A percentile compares a stretch with the other conserved stretches of the same genome.
These are phyloP conservation scores for Monilinia laxa DNA, from an alignment of 2,329 filamentous ascomycete genomes.

Conservation along the genomic window DNA sequence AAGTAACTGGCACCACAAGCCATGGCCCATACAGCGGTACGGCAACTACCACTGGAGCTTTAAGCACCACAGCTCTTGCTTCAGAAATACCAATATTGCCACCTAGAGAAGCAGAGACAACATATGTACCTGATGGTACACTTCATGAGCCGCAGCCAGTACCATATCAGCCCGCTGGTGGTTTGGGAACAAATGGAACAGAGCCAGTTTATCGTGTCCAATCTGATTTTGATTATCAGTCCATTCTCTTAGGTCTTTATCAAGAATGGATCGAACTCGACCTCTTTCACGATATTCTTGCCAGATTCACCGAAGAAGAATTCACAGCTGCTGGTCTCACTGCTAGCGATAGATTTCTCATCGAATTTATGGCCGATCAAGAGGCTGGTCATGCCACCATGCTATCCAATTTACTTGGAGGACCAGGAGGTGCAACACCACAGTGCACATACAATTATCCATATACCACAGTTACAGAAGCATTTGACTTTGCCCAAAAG, in stretches of 20 bases:
- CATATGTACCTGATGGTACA: conserved; percentile 69
- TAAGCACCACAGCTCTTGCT: conserved; percentile 57
- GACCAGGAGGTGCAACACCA: conserved; percentile 56
- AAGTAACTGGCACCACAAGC: conserved; percentile 58
- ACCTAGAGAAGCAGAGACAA: conserved; percentile 61
- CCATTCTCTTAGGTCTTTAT: conserved; percentile 68
- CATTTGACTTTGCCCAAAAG: conserved; percentile 81
- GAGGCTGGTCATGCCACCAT: conserved; percentile 77
- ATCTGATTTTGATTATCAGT: conserved; percentile 82
- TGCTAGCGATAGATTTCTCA: conserved; percentile 66
- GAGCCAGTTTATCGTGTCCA: conserved; percentile 64
- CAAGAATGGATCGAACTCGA: conserved; percentile 86
- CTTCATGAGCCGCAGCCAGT: conserved; percentile 67
- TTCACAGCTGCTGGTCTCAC: conserved; percentile 68
- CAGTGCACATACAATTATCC: conserved; percentile 82
- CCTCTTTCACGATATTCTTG: conserved; percentile 74
- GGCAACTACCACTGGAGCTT: conserved; percentile 67
- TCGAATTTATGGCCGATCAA: conserved; percentile 75
- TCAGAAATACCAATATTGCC: conserved; percentile 58
- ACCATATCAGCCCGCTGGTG: conserved; percentile 48
- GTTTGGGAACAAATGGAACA: conserved; percentile 59
- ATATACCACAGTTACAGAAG: conserved; percentile 70
- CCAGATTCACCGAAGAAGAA: conserved; percentile 65
- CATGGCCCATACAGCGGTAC: conserved; percentile 69
- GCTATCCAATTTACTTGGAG: conserved; percentile 74